phyloP scores from a whole-genome alignment of 2,329 filamentous ascomycete species.

The Penicillium hordei region DNA sequence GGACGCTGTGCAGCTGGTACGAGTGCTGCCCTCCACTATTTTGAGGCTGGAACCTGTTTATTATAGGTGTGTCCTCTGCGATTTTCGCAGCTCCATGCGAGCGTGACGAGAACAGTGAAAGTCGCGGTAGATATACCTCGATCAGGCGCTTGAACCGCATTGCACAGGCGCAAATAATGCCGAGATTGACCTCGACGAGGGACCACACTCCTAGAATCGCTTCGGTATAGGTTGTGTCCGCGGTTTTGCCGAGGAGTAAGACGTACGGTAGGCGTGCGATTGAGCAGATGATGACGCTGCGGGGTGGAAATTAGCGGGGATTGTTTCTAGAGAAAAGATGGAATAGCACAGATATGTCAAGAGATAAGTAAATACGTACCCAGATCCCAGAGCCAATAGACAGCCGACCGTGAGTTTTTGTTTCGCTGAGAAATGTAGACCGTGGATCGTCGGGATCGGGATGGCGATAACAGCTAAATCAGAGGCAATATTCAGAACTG shows the following conservation, averaged over 20 bases:
- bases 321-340: neutral
- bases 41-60: too few species aligned
- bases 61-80: too few species aligned
- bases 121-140: too few species aligned
- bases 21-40: too few species aligned
- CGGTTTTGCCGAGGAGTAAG: neutral
- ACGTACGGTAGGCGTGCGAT: slow-evolving; percentile 2
- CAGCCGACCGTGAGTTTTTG: neutral
- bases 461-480: neutral
- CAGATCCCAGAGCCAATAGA: neutral
- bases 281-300: neutral
- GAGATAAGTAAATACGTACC: too few species aligned
- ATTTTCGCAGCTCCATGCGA: too few species aligned
- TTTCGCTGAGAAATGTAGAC: neutral
- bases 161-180: slow-evolving; percentile 19
- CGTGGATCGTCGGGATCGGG: neutral
- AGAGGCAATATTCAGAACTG: slow-evolving; percentile 1
- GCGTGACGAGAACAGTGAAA: too few species aligned
- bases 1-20: too few species aligned
- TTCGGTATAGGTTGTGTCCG: neutral
- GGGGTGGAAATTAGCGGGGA: neutral
- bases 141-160: neutral
- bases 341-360: too few species aligned
- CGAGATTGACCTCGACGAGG: slow-evolving; percentile 20
- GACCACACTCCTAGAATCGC: slow-evolving; percentile 13